phyloP scores from a whole-genome alignment of 768 basidiomycete genomes.

The Lepiota brunneoincarnata region DNA sequence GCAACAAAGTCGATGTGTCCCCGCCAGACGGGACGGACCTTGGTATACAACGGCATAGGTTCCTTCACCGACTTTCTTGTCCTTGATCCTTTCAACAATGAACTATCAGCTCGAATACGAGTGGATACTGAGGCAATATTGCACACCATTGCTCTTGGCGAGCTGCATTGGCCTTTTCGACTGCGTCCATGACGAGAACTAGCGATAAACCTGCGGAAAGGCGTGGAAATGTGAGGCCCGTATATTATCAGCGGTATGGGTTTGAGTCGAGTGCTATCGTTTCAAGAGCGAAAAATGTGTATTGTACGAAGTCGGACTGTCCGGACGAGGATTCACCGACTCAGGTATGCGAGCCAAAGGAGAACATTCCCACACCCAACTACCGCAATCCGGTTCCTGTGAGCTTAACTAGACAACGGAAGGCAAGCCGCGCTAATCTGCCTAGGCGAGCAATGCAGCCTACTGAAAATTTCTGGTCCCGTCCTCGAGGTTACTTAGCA shows the following conservation, averaged over 20 bases:
- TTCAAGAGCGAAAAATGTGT: conserved; percentile 1
- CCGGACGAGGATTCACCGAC: neutral
- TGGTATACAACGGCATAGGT: conserved; percentile 95
- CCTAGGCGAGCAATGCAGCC: too few relatives aligned
- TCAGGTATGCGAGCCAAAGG: neutral
- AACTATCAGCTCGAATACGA: neutral
- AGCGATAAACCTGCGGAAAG: neutral
- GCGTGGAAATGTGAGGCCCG: neutral
- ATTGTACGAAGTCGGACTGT: neutral
- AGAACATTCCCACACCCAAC: too few relatives aligned
- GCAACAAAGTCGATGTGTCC: neutral
- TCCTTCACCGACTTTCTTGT: conserved; percentile 85
- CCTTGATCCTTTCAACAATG: conserved; percentile 57
- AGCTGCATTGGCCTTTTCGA: conserved; percentile 74
- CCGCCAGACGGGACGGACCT: conserved; percentile 44
- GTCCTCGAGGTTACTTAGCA: too few relatives aligned
- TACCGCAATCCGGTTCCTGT: too few relatives aligned
- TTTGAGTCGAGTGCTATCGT: neutral
- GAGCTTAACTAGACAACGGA: too few relatives aligned
- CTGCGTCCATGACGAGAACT: conserved; percentile 64
- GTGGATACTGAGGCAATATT: neutral
- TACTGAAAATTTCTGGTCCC: too few relatives aligned
- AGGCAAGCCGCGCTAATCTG: too few relatives aligned
- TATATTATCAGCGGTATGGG: neutral
- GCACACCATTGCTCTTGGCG: conserved; percentile 67